phyloP scores from a whole-genome alignment of 2,329 filamentous ascomycete genomes.

The Trichoderma lentiforme region DNA sequence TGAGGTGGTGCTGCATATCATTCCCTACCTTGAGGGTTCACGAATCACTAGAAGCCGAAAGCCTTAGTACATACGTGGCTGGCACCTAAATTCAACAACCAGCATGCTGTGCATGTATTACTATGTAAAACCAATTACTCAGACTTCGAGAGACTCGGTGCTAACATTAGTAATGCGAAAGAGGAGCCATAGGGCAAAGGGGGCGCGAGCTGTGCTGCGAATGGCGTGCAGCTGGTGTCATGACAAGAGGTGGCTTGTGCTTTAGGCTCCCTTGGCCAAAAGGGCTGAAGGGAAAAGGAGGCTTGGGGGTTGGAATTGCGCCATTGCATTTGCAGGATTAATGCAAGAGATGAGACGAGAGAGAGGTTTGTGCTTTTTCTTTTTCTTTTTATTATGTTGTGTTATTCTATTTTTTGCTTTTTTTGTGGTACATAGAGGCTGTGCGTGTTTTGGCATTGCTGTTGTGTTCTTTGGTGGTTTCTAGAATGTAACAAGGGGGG shows the following conservation, averaged over 20 bases:
- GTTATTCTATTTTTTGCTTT: neutral
- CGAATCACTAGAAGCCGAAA: too few species aligned
- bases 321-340: neutral
- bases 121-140: neutral
- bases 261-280: neutral
- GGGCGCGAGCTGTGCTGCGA: neutral
- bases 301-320: neutral
- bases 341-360: neutral
- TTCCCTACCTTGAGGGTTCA: neutral
- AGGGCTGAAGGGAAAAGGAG: neutral
- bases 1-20: neutral
- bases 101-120: neutral
- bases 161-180: neutral
- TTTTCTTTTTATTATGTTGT: neutral
- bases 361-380: neutral
- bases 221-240: neutral
- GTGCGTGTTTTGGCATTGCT: too few species aligned
- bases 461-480: neutral
- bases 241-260: neutral
- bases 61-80: neutral
- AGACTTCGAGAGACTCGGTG: neutral
- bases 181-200: neutral
- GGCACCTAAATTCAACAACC: neutral
- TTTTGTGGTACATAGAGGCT: neutral
- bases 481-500: neutral